phyloP scores from a whole-genome alignment of 331 rosid species.

The Acacia concinna region DNA sequence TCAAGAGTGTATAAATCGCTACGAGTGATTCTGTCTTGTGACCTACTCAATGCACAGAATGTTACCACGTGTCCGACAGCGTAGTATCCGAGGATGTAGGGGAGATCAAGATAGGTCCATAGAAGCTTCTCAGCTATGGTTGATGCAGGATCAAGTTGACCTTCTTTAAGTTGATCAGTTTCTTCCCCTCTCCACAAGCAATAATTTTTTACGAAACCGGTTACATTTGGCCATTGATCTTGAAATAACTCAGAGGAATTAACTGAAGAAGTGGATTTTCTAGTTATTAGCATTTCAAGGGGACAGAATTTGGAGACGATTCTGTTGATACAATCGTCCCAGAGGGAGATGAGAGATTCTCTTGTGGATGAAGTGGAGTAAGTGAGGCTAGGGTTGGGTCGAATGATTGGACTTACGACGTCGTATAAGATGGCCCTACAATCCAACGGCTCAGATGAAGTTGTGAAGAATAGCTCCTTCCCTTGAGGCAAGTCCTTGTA shows the following conservation, averaged over 20 bases:
- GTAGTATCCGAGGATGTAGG: slow-evolving; percentile 76
- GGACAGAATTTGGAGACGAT: slow-evolving; percentile 58
- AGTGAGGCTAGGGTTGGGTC: slow-evolving; percentile 47
- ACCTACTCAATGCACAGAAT: slow-evolving; percentile 75
- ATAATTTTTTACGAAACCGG: slow-evolving; percentile 64
- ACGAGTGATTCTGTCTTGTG: slow-evolving; percentile 48
- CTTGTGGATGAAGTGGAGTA: slow-evolving; percentile 40
- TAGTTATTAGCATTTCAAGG: slow-evolving; percentile 42
- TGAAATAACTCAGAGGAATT: slow-evolving; percentile 42
- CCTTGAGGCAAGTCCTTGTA: slow-evolving; percentile 76
- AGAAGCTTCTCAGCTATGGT: slow-evolving; percentile 53
- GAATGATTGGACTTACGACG: slow-evolving; percentile 60
- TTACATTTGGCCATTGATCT: slow-evolving; percentile 89
- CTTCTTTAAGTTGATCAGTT: slow-evolving; percentile 49
- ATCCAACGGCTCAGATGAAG: slow-evolving; percentile 54
- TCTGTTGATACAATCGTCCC: slow-evolving; percentile 92
- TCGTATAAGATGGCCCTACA: slow-evolving; percentile 66
- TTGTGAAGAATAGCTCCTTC: slow-evolving; percentile 67
- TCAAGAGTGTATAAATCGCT: slow-evolving; percentile 66
- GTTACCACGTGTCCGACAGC: slow-evolving; percentile 64
- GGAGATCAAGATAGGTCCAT: slow-evolving; percentile 76
- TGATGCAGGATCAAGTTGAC: slow-evolving; percentile 50
- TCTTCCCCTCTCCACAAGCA: slow-evolving; percentile 97
- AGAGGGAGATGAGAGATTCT: slow-evolving; percentile 70
- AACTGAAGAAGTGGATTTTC: slow-evolving; percentile 43